A percentile compares a stretch with the other conserved stretches of the same genome.
Conservation (phyloP, 805 yeast species). For the Candida coquimbonensis region DNA sequence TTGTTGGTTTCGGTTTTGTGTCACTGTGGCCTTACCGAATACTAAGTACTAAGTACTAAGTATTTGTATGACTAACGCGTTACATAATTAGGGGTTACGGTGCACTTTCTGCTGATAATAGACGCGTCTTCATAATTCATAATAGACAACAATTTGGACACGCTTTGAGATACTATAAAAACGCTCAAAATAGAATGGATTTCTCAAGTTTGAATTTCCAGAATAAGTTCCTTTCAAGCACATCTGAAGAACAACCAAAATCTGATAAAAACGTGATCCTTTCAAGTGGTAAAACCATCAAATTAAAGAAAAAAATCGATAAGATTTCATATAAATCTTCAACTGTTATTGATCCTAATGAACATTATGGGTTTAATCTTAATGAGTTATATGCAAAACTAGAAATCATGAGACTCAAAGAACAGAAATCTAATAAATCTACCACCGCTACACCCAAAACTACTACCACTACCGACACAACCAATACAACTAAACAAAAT, state of each 20-base stretch:
- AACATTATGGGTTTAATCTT: conserved; percentile 31
- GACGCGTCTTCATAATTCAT: too few relatives aligned
- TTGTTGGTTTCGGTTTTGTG: too few relatives aligned
- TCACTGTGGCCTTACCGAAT: too few relatives aligned
- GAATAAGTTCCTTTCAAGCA: conserved; percentile 10
- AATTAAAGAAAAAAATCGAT: conserved; percentile 5
- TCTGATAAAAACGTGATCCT: conserved; percentile 12
- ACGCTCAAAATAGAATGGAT: too few relatives aligned
- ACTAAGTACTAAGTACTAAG: too few relatives aligned
- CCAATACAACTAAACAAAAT: background rate
- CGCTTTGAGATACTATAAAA: too few relatives aligned
- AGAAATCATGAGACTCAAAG: conserved; percentile 19
- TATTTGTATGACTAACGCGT: too few relatives aligned
- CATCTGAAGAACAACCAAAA: background rate
- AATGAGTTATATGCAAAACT: conserved; percentile 29
- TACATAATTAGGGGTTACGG: too few relatives aligned
- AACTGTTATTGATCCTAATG: background rate
- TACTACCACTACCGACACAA: background rate
- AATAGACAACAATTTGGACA: too few relatives aligned
- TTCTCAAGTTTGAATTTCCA: conserved; percentile 11
- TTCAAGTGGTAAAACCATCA: conserved; percentile 15
- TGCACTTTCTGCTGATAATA: too few relatives aligned
- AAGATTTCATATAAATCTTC: background rate
- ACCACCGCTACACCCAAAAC: too few relatives aligned
- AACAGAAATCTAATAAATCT: background rate